Evolutionary conservation across 768 basidiomycete genomes (phyloP).

Genomic region (Tulasnella sp.): DNA sequence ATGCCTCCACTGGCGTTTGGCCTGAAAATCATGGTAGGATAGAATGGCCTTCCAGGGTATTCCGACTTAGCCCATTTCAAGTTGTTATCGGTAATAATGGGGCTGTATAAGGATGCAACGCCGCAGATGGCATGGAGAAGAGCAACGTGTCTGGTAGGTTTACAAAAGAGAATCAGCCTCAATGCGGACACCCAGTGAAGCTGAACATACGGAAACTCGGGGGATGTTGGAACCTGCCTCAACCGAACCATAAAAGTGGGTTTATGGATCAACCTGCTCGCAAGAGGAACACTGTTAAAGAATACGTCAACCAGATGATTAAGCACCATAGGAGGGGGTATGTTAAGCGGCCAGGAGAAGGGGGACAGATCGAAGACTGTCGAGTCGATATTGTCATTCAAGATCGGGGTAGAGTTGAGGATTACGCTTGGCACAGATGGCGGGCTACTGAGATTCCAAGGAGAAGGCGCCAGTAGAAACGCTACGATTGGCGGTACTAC

Average conservation of each 20-base stretch:
- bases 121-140: constrained; percentile 30
- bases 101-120: constrained; percentile 25
- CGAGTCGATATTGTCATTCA: neutral
- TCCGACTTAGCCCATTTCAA: neutral
- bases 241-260: constrained; percentile 26
- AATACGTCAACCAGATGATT: constrained; percentile 27
- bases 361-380: neutral
- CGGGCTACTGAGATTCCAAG: neutral
- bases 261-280: constrained; percentile 19
- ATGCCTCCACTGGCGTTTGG: neutral
- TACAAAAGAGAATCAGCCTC: neutral
- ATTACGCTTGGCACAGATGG: neutral
- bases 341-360: constrained; percentile 9
- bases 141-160: constrained; percentile 1
- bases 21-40: neutral
- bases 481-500: neutral
- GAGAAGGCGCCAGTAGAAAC: neutral
- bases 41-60: neutral
- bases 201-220: constrained; percentile 18
- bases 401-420: neutral
- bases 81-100: constrained; percentile 5
- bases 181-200: neutral
- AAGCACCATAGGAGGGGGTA: constrained; percentile 23
- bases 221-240: constrained; percentile 16
- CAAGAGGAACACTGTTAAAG: constrained; percentile 23